Conservation (phyloP, 306 rosid genomes). For the Astragalus membranaceus region DNA sequence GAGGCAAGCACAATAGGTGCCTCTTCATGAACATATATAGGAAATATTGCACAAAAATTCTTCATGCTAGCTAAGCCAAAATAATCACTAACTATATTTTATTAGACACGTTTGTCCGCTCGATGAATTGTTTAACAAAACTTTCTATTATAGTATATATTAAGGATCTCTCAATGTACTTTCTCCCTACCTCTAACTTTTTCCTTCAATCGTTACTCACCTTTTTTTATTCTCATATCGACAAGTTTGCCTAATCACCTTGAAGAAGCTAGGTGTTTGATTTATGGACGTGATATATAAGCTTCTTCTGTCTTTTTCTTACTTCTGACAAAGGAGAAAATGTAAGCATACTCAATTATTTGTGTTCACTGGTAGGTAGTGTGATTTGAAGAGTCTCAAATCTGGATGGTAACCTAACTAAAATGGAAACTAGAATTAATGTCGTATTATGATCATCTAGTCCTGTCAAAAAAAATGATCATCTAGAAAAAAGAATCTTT, state of each 20-base stretch:
- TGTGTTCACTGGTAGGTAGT: neutral
- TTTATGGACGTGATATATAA: too few relatives aligned
- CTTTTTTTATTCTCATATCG: conserved; percentile 7
- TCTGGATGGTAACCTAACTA: conserved; percentile 12
- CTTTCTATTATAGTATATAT: neutral
- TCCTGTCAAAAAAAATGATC: too few relatives aligned
- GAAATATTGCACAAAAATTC: conserved; percentile 11
- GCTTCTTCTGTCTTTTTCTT: too few relatives aligned
- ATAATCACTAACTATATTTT: conserved; percentile 23
- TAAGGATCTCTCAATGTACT: conserved; percentile 5
- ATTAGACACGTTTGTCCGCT: conserved; percentile 28
- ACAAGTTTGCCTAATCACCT: conserved; percentile 6
- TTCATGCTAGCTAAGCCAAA: conserved; percentile 7
- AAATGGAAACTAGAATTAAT: neutral
- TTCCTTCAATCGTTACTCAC: neutral
- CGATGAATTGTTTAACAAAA: conserved; percentile 22
- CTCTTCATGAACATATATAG: conserved; percentile 30
- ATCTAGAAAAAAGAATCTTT: neutral
- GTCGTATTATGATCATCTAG: neutral
- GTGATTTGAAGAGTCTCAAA: neutral
- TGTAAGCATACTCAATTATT: neutral
- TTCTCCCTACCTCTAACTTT: neutral
- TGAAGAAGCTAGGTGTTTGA: neutral
- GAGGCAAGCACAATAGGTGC: conserved; percentile 18
- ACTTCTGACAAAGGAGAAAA: neutral